Evolutionary conservation across 2,329 filamentous ascomycete species (phyloP), one percentile per base, ranked within the genome.

Genomic region (Aspergillus latus): DNA sequence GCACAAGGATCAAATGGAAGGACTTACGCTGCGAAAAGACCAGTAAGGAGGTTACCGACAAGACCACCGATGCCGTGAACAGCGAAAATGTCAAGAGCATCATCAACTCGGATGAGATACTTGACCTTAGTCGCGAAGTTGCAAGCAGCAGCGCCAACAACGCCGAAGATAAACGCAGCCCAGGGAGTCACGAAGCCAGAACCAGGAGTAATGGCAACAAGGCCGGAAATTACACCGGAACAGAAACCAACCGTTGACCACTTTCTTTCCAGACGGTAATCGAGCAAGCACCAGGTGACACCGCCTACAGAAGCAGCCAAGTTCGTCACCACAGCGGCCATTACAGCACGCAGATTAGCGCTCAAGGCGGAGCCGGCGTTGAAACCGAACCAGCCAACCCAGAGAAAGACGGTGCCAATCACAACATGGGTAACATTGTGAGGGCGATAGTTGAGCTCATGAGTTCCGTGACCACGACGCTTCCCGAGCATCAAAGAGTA

Each of bases 361-460:
- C 86, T 81, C 54, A 94, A 79, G 11, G 90, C 91, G 13, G 88
- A 92, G 62, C 91, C 91, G 49, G 89, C 90, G 67, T 96, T 96
- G 84, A 96, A 96, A 47, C 92, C 92, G 68, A 96, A 95, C 92
- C 91, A 96, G 53, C 92, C 92, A 13, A 96, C 89, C 91, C 92
- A 96, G 13, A 96, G 85, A 76, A 96, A 96, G 46, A 96, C 90
- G 2, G 92, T 96, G 30, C 92, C 92, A 54, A 95, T 88, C 51
- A 96, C 90, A 64, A 96, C 92, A 72, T 95, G 90, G 3, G 91
- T 94, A 46, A 95, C 90, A 66, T 96, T 96, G 78, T 96, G 92
- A 8, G 92, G 92, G 49, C 92, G 88, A 74, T 93, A 96, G 78
- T 95, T 95, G 66, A 96, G 81, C 72, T 93, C 90, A 69, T 92